Percentiles rank a stretch among this genome's conserved stretches.
These are phyloP conservation scores for Penicillium thymicola DNA, from an alignment of 2,329 filamentous ascomycete species.

Conservation along the genomic window DNA sequence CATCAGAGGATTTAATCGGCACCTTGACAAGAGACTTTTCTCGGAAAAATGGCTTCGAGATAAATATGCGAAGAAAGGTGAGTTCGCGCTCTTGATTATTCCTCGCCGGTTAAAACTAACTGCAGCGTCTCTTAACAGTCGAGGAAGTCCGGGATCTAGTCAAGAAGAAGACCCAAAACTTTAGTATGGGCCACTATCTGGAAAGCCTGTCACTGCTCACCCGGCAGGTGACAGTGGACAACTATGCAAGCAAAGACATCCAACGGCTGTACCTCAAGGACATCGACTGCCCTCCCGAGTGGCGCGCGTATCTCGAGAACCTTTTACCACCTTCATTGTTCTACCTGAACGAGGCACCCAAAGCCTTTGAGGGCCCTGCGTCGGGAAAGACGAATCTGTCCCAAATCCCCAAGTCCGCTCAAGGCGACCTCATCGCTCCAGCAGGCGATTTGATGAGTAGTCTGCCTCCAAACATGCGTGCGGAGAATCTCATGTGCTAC, in stretches of 20 bases:
- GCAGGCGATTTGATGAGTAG: constrained; percentile 95
- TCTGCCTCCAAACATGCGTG: constrained; percentile 79
- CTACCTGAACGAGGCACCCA: constrained; percentile 81
- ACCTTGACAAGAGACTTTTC: constrained; percentile 74
- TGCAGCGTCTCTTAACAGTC: constrained; percentile 49
- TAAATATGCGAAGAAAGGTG: constrained; percentile 75
- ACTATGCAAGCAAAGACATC: constrained; percentile 72
- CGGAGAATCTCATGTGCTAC: constrained; percentile 97
- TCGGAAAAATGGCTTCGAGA: constrained; percentile 74
- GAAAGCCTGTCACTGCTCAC: constrained; percentile 80
- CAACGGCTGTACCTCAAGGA: constrained; percentile 95
- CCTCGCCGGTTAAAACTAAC: constrained; percentile 3
- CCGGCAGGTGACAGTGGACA: constrained; percentile 72
- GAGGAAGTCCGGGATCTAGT: constrained; percentile 82
- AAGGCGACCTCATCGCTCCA: constrained; percentile 60
- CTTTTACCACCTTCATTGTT: constrained; percentile 78
- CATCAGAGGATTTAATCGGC: constrained; percentile 80
- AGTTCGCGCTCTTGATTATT: constrained; percentile 25
- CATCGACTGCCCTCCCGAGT: constrained; percentile 87
- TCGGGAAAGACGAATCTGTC: constrained; percentile 45
- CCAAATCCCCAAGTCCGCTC: constrained; percentile 44
- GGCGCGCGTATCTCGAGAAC: constrained; percentile 75
- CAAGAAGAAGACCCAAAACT: constrained; percentile 68
- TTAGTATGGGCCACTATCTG: constrained; percentile 87
- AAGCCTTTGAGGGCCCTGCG: constrained; percentile 54